phyloP scores from a whole-genome alignment of 129 eudicot species.

The Scalesia atractyloides region DNA sequence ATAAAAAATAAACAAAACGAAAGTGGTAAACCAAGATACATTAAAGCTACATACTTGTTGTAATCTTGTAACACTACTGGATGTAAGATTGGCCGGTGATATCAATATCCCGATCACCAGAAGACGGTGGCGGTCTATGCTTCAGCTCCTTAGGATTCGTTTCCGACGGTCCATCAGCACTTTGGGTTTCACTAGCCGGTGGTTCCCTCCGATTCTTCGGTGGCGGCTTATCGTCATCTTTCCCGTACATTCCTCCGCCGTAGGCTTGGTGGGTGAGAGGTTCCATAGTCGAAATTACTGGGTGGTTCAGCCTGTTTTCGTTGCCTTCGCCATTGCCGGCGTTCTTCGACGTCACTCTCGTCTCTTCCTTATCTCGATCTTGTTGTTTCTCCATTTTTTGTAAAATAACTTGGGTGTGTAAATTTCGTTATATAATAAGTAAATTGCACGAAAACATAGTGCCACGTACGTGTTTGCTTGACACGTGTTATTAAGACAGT shows the following conservation, averaged over 20 bases:
- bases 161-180: slow-evolving; percentile 70
- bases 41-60: background rate
- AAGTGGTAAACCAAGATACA: background rate
- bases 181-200: slow-evolving; percentile 65
- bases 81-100: slow-evolving; percentile 84
- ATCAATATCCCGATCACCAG: slow-evolving; percentile 70
- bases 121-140: slow-evolving; percentile 57
- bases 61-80: slow-evolving; percentile 29
- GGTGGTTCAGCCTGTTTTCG: slow-evolving; percentile 27
- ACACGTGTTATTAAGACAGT: background rate
- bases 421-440: background rate
- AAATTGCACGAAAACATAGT: background rate
- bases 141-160: slow-evolving; percentile 36
- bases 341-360: slow-evolving; percentile 1
- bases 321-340: background rate
- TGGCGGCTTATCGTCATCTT: slow-evolving; percentile 29
- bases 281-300: slow-evolving; percentile 49
- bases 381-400: slow-evolving; percentile 30
- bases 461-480: background rate
- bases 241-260: slow-evolving; percentile 80
- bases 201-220: slow-evolving; percentile 21
- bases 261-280: slow-evolving; percentile 60
- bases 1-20: background rate
- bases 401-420: background rate
- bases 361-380: slow-evolving; percentile 26